Evolutionary conservation across 2,329 filamentous ascomycete genomes (phyloP), one percentile per base, ranked within the genome.

Genomic region (Ophioceras dolichostomum): DNA sequence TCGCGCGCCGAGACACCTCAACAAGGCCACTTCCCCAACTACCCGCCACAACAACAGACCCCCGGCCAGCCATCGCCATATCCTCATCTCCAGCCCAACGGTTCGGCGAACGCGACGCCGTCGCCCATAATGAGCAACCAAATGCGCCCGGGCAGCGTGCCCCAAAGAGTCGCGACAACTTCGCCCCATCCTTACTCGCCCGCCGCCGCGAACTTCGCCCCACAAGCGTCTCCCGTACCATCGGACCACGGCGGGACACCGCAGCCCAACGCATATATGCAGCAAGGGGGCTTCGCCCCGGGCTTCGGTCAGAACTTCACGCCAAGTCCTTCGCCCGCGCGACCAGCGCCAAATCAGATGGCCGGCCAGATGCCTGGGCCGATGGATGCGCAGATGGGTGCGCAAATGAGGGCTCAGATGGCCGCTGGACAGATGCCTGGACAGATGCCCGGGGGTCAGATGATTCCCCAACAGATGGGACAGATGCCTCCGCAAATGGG

Each of bases 1-100:
- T 93, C 89, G 60, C 84, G 89, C 59, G 89, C 89, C 49, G 88
- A 94, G 55, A 96, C 89, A 21, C 89, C 89, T 24, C 83, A 86
- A 51, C 84, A 89, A 54, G 72, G 77, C 44, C 70, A 72, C 37
- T 88, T 79, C 49, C 67, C 79, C 20, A 76, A 76, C 46, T 89
- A 80, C 57, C 83, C 79, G 53, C 71, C 68, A 34, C 43, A 44
- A 26, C 35, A 37, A 44, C 49, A 42, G 73, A 72, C 50, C 63
- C 65, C 76, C 36, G 63, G 65, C 30, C 79, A 81, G 52, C 76
- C 77, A 14, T 76, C 71, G 41, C 76, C 76, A 39, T 94, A 89
- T 55, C 77, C 85, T 43, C 88, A 94, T 61, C 71, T 94, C 39
- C 83, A 86, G 51, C 76, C 82, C 46, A 81, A 83, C 50, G 79